A percentile compares a stretch with the other conserved stretches of the same genome.
phyloP scores from a whole-genome alignment of 768 basidiomycete species.

The Naganishia onofrii region DNA sequence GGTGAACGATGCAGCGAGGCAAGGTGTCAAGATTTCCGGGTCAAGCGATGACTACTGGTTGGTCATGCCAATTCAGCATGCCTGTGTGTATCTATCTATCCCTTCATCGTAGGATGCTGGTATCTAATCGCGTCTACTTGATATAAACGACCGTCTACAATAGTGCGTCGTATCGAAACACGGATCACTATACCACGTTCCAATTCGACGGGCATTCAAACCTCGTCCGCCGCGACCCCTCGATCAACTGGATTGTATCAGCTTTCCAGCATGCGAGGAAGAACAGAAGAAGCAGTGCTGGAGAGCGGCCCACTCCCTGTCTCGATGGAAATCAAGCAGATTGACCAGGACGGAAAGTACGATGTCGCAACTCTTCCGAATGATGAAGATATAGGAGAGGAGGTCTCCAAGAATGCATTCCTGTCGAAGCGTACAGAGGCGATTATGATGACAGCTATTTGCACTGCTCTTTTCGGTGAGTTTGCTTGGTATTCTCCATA shows the following conservation, averaged over 20 bases:
- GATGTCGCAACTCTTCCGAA: not conserved
- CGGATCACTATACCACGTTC: too few species aligned
- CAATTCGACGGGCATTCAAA: too few species aligned
- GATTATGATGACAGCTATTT: conserved; percentile 12
- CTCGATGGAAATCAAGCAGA: not conserved
- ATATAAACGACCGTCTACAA: too few species aligned
- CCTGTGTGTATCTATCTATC: not conserved
- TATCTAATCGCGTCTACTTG: too few species aligned
- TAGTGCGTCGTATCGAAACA: too few species aligned
- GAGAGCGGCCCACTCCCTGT: not conserved
- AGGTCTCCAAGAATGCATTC: conserved; percentile 3
- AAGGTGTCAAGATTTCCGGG: not conserved
- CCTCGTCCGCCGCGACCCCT: too few species aligned
- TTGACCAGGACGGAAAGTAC: not conserved
- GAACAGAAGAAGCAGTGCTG: not conserved
- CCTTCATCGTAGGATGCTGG: not conserved
- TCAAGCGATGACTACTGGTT: too few species aligned
- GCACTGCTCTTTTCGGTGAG: conserved; percentile 12
- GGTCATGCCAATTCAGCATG: not conserved
- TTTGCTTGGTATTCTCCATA: not conserved
- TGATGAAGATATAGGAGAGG: not conserved
- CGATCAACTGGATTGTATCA: not conserved
- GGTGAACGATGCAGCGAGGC: not conserved
- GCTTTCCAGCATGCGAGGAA: not conserved
- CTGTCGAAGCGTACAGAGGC: conserved; percentile 8